Evolutionary conservation across 2,329 filamentous ascomycete species (phyloP), one percentile per base, ranked within the genome.

Genomic region (Alternaria triticina): DNA sequence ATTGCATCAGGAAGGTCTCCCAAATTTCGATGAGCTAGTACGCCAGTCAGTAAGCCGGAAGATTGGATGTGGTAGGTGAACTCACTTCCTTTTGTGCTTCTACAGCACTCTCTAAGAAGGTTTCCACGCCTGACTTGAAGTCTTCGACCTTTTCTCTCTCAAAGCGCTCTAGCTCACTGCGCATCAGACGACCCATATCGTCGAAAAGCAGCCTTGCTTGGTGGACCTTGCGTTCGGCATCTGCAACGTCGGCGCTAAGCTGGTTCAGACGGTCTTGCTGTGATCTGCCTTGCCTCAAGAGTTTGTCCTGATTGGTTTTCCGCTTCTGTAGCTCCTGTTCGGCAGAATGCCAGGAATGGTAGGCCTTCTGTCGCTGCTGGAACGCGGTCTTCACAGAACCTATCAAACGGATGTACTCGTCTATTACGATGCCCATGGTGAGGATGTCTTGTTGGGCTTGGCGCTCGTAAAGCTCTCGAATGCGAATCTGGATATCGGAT

Each of bases 141-240:
- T 99, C 96, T 78, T 99, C 96, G 4, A 99, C 96, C 84, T 99
- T 99, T 82, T 99, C 96, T 73, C 88, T 88, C 83, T 99, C 96
- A 75, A 99, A 99, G 17, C 94, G 87, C 74, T 98, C 96, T 70
- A 99, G 85, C 80, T 99, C 96, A 36, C 86, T 86, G 64, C 93
- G 89, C 94, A 99, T 96, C 76, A 97, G 83, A 12, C 94, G 87
- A 13, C 96, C 96, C 94, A 99, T 98, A 76, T 99, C 96, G 70
- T 99, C 96, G 74, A 99, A 99, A 49, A 97, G 82, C 61, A 98
- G 82, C 57, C 94, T 86, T 1, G 94, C 92, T 79, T 97, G 94
- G 78, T 98, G 93, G 1, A 97, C 93, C 78, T 93, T 95, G 72
- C 93, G 88, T 84, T 99, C 96, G 3, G 94, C 93, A 82, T 99